Evolutionary conservation across 1,139 yeast genomes (phyloP).

Genomic region (Groenewaldozyma auringiensis): DNA sequence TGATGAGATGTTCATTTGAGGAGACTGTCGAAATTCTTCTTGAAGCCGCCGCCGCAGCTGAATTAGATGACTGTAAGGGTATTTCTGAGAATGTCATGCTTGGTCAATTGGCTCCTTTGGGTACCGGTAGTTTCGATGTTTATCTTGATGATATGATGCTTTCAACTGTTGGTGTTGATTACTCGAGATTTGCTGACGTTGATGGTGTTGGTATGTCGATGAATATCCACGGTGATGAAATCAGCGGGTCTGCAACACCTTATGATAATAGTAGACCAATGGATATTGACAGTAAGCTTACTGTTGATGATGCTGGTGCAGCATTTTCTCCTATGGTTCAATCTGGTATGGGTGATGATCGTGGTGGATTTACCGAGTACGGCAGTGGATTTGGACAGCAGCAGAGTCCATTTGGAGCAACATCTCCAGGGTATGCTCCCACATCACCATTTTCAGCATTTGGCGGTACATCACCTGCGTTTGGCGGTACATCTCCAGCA

Average conservation of each 20-base stretch:
- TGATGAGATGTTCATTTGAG: conserved; percentile 98
- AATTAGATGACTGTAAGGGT: conserved; percentile 96
- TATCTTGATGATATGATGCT: conserved; percentile 88
- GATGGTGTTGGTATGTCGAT: conserved; percentile 22
- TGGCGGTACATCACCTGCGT: conserved; percentile 7
- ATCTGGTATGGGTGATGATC: conserved; percentile 70
- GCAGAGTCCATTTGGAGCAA: conserved; percentile 48
- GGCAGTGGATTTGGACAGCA: conserved; percentile 46
- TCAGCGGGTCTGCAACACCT: conserved; percentile 91
- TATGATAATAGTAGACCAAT: conserved; percentile 76
- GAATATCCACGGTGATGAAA: conserved; percentile 33
- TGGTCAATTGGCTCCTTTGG: conserved; percentile 98
- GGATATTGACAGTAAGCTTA: conserved; percentile 60
- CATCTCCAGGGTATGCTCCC: conserved; percentile 58
- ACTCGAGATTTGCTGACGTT: conserved; percentile 17
- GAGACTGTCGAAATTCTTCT: conserved; percentile 96
- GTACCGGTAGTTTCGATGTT: conserved; percentile 97
- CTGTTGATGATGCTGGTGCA: conserved; percentile 63
- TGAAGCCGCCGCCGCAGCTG: conserved; percentile 98
- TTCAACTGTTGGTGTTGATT: conserved; percentile 53
- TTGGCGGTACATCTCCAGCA: too few relatives aligned
- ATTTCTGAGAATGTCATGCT: conserved; percentile 95
- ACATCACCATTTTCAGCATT: conserved; percentile 53
- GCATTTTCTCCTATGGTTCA: conserved; percentile 87
- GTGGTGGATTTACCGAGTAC: conserved; percentile 91